Conservation (phyloP, 352 stramenopile species). For the Pythium periplocum region DNA sequence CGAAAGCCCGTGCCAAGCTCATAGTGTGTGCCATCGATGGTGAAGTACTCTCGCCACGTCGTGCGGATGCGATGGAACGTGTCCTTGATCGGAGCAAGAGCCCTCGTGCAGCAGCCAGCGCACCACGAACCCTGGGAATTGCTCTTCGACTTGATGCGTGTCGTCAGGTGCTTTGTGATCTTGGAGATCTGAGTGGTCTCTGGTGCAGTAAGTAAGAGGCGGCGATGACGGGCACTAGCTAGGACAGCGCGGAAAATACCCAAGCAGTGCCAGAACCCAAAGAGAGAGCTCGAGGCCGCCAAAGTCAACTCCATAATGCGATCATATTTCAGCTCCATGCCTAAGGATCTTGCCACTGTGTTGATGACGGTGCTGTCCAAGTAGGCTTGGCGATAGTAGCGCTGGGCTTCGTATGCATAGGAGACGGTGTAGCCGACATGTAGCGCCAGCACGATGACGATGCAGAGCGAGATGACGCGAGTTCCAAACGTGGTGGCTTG, state of each 20-base stretch:
- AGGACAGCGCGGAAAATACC: constrained; percentile 5
- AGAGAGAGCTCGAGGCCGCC: background rate
- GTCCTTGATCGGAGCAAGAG: too few relatives aligned
- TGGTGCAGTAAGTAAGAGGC: constrained; percentile 4
- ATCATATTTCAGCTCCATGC: background rate
- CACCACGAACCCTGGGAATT: background rate
- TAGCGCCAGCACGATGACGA: constrained; percentile 2
- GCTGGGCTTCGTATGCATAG: constrained; percentile 7
- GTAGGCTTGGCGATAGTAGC: constrained; percentile 1
- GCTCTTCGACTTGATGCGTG: background rate
- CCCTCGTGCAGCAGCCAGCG: background rate
- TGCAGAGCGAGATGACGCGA: background rate
- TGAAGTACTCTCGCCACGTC: constrained; percentile 4
- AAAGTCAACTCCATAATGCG: background rate
- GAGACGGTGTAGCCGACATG: constrained; percentile 1
- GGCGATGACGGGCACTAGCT: constrained; percentile 2
- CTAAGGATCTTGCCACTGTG: constrained; percentile 2
- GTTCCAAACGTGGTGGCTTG: background rate
- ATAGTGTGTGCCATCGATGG: constrained; percentile 8
- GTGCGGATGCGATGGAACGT: too few relatives aligned
- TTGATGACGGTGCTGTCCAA: background rate
- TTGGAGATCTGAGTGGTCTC: background rate
- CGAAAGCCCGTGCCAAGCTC: constrained; percentile 9
- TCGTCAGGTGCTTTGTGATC: constrained; percentile 1
- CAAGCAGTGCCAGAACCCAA: constrained; percentile 3